Percentiles rank a stretch among this genome's conserved stretches.
These are phyloP conservation scores for Gaultheria prostrata DNA, from an alignment of 148 eudicot genomes.

Conservation along the genomic window DNA sequence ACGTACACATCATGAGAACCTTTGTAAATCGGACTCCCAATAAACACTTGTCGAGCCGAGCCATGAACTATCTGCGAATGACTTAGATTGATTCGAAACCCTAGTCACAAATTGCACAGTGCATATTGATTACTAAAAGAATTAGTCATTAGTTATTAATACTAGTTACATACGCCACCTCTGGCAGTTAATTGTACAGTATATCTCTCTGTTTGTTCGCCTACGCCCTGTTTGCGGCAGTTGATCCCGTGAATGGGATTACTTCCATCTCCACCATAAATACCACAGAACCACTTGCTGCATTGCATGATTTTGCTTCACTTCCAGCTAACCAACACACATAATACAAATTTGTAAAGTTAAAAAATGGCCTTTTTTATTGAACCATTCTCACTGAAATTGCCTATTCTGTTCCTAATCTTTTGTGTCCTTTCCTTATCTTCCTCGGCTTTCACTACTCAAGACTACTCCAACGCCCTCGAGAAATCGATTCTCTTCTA, in stretches of 20 bases:
- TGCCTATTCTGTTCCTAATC: constrained; percentile 24
- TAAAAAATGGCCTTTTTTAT: constrained; percentile 14
- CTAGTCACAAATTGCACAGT: not conserved
- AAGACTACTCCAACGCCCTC: constrained; percentile 58
- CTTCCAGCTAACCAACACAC: not conserved
- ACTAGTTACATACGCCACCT: not conserved
- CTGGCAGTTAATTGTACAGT: not conserved
- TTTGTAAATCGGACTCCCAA: no score
- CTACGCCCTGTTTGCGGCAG: constrained; percentile 34
- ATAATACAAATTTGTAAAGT: not conserved
- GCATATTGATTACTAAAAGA: not conserved
- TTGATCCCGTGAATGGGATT: constrained; percentile 50
- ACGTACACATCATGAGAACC: no score
- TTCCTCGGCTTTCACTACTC: constrained; percentile 46
- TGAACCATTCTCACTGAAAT: not conserved
- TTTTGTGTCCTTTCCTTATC: constrained; percentile 17
- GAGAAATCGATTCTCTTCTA: constrained; percentile 72
- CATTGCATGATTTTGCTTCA: not conserved
- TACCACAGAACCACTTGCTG: not conserved
- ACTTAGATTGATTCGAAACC: no score
- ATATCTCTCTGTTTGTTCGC: not conserved
- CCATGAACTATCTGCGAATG: no score
- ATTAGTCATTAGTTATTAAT: not conserved
- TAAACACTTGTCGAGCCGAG: no score
- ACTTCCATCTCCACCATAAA: not conserved